A percentile compares a stretch with the other conserved stretches of the same genome.
Conservation (phyloP, 768 basidiomycete genomes). For the Obba rivulosa region DNA sequence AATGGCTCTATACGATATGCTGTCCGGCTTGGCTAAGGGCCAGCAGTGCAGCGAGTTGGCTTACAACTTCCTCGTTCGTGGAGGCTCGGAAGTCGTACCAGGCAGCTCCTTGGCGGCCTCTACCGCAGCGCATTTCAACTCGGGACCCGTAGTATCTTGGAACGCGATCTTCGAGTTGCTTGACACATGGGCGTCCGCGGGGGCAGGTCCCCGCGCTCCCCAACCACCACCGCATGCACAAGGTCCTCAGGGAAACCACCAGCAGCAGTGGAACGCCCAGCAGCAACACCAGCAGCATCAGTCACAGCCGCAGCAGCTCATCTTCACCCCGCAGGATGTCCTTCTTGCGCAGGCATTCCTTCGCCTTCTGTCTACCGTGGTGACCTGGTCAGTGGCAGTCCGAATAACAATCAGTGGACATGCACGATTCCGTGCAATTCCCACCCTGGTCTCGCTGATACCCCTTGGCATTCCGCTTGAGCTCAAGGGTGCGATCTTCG, state of each 20-base stretch:
- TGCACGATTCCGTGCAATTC: slow-evolving; percentile 75
- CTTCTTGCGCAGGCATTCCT: slow-evolving; percentile 78
- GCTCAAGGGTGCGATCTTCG: slow-evolving; percentile 81
- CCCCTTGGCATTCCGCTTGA: slow-evolving; percentile 84
- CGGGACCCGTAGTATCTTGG: slow-evolving; percentile 71
- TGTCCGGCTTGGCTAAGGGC: slow-evolving; percentile 77
- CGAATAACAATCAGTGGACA: slow-evolving; percentile 74
- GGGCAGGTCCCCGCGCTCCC: slow-evolving; percentile 37
- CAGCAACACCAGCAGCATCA: slow-evolving; percentile 26
- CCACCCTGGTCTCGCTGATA: slow-evolving; percentile 71
- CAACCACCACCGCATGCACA: slow-evolving; percentile 29
- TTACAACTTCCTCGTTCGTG: slow-evolving; percentile 82
- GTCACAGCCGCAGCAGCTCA: slow-evolving; percentile 37
- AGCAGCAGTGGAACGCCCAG: slow-evolving; percentile 19
- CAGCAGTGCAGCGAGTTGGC: slow-evolving; percentile 81
- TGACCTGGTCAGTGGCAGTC: slow-evolving; percentile 68
- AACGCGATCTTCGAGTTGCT: slow-evolving; percentile 65
- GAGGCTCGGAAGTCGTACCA: slow-evolving; percentile 63
- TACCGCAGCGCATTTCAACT: slow-evolving; percentile 38
- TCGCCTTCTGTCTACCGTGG: slow-evolving; percentile 70
- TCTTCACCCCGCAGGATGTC: slow-evolving; percentile 67
- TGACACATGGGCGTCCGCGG: slow-evolving; percentile 66
- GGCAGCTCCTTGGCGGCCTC: slow-evolving; percentile 45
- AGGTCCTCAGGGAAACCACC: neutral
- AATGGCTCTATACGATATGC: slow-evolving; percentile 84